These are phyloP conservation scores for Erythrobasidium hasegawianum DNA, from an alignment of 1,284 basidiomycete genomes.

Conservation along the genomic window DNA sequence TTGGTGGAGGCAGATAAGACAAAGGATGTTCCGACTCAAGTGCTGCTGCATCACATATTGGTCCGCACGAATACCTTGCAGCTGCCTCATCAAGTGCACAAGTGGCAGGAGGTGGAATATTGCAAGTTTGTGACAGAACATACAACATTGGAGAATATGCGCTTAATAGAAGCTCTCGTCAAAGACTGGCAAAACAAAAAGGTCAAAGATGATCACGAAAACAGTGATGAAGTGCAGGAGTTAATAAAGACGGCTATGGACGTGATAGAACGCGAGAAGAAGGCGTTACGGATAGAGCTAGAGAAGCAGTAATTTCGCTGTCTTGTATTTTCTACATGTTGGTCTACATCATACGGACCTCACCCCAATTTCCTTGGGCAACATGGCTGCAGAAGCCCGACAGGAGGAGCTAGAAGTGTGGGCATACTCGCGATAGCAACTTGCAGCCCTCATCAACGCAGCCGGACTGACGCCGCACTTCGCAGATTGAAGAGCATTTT, in stretches of 20 bases:
- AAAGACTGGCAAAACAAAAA: conserved; percentile 31
- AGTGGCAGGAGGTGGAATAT: conserved; percentile 90
- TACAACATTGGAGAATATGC: conserved; percentile 38
- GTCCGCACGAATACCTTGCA: conserved; percentile 67
- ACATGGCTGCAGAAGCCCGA: conserved; percentile 18
- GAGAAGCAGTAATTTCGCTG: not conserved
- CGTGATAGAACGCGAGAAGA: conserved; percentile 22
- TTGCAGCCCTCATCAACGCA: not conserved
- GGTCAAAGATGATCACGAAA: conserved; percentile 7
- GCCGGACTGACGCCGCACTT: not conserved
- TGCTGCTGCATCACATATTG: conserved; percentile 84
- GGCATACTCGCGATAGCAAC: not conserved
- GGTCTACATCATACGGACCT: not conserved
- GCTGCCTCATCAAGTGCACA: conserved; percentile 77
- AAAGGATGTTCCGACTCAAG: conserved; percentile 66
- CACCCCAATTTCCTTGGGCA: not conserved
- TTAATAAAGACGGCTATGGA: conserved; percentile 2
- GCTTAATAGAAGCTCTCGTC: conserved; percentile 34
- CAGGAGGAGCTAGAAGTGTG: conserved; percentile 29
- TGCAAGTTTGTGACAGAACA: conserved; percentile 58
- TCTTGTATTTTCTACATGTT: not conserved
- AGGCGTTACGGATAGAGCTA: conserved; percentile 4
- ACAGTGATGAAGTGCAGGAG: conserved; percentile 14
- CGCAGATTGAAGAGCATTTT: conserved; percentile 22
- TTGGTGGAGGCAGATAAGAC: conserved; percentile 66